Base-by-base conservation (phyloP, 208 protist species). In the Zelonia costaricensis region DNA sequence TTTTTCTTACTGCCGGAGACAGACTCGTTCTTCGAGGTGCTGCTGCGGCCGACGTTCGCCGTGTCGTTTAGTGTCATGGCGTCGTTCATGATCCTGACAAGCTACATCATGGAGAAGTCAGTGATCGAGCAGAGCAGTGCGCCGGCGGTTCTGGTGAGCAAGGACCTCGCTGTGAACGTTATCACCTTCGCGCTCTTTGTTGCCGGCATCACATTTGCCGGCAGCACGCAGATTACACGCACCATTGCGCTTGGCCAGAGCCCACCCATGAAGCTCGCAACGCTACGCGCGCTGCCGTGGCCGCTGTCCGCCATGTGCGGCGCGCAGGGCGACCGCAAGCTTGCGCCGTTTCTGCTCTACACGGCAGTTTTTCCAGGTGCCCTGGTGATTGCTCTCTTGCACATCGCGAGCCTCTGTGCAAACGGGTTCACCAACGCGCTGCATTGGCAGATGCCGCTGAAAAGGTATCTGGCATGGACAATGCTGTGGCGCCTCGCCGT, bases 101-200 rank as follows among this genome's bases (percentile, higher is more conserved):
- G 44, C 35, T 86, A 86, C 46, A 31, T 78, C 7, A 69, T 86
- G 59, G 80, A 86, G 33, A 86, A 82, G 30, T 53, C 35, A 1
- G 68, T 30, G 4, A 45, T 75, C 12, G 78, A 80, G 46, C 49
- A 69, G 10, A 64, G 61, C 42, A 80, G 74, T 16, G 63, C 68
- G 3, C 73, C 68, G 51, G 69, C 69, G 4, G 42, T 62, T 22
- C 57, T 84, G 0, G 78, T 80, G 7, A 66, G 63, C 9, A 2
- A 39, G 8, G 45, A 69, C 18, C 28, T 76, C 5, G 53, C 36
- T 8, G 44, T 80, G 18, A 70, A 84, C 38, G 69, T 84, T 3
- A 25, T 84, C 5, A 70, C 63, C 12, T 80, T 74, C 35, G 70
- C 74, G 6, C 39, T 74, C 4, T 74, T 75, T 42, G 39, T 75